Conservation (phyloP, 179 eudicot species). For the Drosera spatulata region DNA sequence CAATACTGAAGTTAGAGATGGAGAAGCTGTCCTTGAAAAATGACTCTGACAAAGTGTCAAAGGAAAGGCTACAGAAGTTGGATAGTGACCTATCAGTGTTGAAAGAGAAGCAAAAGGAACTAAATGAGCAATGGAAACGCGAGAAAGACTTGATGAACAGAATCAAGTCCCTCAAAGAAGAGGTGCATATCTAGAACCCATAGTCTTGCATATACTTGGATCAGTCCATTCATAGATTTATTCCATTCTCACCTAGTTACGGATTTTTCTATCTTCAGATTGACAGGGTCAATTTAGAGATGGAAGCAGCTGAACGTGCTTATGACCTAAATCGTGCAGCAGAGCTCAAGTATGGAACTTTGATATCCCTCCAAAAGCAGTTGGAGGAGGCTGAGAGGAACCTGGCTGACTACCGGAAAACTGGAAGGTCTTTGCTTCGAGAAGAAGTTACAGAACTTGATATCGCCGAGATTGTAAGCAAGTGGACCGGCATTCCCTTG, state of each 20-base stretch:
- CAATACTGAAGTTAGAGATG: slow-evolving; percentile 87
- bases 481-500: slow-evolving; percentile 98
- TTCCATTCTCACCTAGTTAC: not conserved
- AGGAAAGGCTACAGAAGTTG: slow-evolving; percentile 71
- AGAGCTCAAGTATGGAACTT: slow-evolving; percentile 94
- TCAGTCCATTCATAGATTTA: not conserved
- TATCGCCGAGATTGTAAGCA: slow-evolving; percentile 90
- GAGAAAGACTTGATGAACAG: slow-evolving; percentile 81
- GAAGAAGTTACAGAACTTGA: slow-evolving; percentile 95
- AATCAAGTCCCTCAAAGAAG: slow-evolving; percentile 83
- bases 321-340: slow-evolving; percentile 94
- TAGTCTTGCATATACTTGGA: not conserved
- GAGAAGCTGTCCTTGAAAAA: slow-evolving; percentile 84
- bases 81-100: slow-evolving; percentile 54
- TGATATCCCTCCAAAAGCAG: slow-evolving; percentile 85
- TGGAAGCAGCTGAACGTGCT: slow-evolving; percentile 99
- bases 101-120: slow-evolving; percentile 71
- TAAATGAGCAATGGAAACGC: slow-evolving; percentile 82
- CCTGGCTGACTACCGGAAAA: slow-evolving; percentile 62
- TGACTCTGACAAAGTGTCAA: slow-evolving; percentile 89
- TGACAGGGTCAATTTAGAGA: slow-evolving; percentile 91
- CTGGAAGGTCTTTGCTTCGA: slow-evolving; percentile 71
- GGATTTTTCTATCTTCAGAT: slow-evolving; percentile 28
- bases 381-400: slow-evolving; percentile 82
- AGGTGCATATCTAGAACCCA: slow-evolving; percentile 30